Conservation (phyloP, 768 basidiomycete species). For the Kwoniella heveanensis region DNA sequence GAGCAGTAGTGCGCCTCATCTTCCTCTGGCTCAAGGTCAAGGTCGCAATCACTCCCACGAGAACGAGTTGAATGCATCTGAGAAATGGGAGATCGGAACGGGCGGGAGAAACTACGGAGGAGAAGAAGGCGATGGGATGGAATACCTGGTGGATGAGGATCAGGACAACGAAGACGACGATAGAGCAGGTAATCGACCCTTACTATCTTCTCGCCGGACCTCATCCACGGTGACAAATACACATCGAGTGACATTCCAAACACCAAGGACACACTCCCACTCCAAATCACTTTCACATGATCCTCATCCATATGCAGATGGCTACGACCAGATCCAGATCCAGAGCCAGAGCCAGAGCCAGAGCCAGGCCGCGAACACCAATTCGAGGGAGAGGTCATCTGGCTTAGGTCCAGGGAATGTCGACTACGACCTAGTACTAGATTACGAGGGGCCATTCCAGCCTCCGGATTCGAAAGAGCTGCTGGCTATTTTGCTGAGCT, state of each 20-base stretch:
- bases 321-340: too few species aligned
- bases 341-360: not conserved
- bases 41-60: too few species aligned
- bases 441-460: conserved; percentile 41
- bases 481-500: conserved; percentile 30
- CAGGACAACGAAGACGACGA: not conserved
- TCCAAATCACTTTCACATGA: too few species aligned
- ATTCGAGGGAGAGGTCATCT: too few species aligned
- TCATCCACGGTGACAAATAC: too few species aligned
- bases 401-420: not conserved
- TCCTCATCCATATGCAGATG: too few species aligned
- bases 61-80: too few species aligned
- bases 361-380: not conserved
- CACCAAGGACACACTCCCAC: too few species aligned
- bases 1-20: not conserved
- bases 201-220: not conserved
- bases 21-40: not conserved
- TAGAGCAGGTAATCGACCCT: not conserved
- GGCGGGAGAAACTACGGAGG: not conserved
- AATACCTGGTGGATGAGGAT: not conserved
- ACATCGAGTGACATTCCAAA: not conserved
- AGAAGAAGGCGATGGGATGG: not conserved
- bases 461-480: conserved; percentile 37
- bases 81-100: not conserved
- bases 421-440: conserved; percentile 3